phyloP scores from a whole-genome alignment of 495 filamentous ascomycete species.

The Penicillium paxilli region DNA sequence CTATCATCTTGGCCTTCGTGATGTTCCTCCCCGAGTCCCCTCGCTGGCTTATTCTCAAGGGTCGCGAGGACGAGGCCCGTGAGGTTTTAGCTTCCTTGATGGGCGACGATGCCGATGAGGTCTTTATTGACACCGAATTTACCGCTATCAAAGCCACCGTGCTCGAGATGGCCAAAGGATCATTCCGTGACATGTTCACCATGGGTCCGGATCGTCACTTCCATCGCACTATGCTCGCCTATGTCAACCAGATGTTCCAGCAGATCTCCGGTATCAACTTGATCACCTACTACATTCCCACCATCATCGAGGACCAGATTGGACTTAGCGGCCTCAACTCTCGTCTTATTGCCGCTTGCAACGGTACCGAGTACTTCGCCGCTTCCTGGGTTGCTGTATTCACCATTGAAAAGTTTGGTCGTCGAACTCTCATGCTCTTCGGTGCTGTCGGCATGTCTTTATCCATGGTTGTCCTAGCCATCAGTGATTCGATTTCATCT shows the following conservation, averaged over 20 bases:
- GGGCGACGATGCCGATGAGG: conserved; percentile 52
- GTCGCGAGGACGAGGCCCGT: conserved; percentile 63
- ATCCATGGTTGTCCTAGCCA: conserved; percentile 68
- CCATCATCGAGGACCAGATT: conserved; percentile 60
- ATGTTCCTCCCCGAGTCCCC: conserved; percentile 71
- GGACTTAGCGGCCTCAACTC: conserved; percentile 56
- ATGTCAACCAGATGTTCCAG: conserved; percentile 79
- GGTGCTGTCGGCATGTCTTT: conserved; percentile 67
- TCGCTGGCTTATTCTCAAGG: conserved; percentile 71
- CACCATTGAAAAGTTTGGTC: conserved; percentile 67
- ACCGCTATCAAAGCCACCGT: conserved; percentile 75
- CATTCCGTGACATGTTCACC: conserved; percentile 68
- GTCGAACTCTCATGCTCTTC: conserved; percentile 71
- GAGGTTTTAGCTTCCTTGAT: conserved; percentile 62
- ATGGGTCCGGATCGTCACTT: conserved; percentile 73
- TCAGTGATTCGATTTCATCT: conserved; percentile 34
- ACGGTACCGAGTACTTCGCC: conserved; percentile 74
- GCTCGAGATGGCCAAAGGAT: conserved; percentile 65
- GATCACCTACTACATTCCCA: conserved; percentile 71
- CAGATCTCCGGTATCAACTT: conserved; percentile 77
- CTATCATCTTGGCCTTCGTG: conserved; percentile 60
- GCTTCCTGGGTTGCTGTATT: conserved; percentile 72
- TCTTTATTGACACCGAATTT: conserved; percentile 62
- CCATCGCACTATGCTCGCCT: conserved; percentile 68
- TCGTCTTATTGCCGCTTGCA: conserved; percentile 68